A percentile compares a stretch with the other conserved stretches of the same genome.
Conservation (phyloP, 164 flowering plant species). For the Saururus chinensis region DNA sequence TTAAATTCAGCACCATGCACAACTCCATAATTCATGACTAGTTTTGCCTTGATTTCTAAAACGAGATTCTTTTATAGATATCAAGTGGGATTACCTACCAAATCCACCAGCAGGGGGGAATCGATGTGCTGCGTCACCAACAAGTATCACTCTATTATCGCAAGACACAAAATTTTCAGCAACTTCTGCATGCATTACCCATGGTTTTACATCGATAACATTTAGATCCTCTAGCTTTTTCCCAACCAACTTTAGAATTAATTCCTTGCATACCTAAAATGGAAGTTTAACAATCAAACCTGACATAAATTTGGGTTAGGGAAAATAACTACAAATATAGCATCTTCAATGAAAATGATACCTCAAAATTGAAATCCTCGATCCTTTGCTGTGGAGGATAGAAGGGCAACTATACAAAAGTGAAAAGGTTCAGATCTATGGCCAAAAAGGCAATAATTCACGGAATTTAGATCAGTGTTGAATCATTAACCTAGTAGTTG, state of each 20-base stretch:
- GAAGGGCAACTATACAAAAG: conserved; percentile 54
- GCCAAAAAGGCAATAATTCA: not conserved
- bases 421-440: not conserved
- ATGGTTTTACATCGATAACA: conserved; percentile 80
- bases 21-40: no score
- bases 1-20: no score
- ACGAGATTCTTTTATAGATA: no score
- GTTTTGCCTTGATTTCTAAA: no score
- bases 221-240: conserved; percentile 56
- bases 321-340: not conserved
- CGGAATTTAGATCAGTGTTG: no score
- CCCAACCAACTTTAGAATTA: conserved; percentile 75
- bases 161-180: conserved; percentile 58
- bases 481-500: no score
- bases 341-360: conserved; percentile 11
- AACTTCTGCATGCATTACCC: conserved; percentile 99
- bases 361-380: conserved; percentile 68
- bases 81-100: conserved; percentile 35
- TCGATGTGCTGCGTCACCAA: conserved; percentile 98
- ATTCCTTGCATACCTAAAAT: conserved; percentile 63
- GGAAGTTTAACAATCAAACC: not conserved
- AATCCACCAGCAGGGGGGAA: conserved; percentile 99
- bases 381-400: conserved; percentile 91
- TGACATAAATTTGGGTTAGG: not conserved
- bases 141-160: conserved; percentile 61